Evolutionary conservation across 768 basidiomycete species (phyloP).

Genomic region (Rossbeevera mucosa): DNA sequence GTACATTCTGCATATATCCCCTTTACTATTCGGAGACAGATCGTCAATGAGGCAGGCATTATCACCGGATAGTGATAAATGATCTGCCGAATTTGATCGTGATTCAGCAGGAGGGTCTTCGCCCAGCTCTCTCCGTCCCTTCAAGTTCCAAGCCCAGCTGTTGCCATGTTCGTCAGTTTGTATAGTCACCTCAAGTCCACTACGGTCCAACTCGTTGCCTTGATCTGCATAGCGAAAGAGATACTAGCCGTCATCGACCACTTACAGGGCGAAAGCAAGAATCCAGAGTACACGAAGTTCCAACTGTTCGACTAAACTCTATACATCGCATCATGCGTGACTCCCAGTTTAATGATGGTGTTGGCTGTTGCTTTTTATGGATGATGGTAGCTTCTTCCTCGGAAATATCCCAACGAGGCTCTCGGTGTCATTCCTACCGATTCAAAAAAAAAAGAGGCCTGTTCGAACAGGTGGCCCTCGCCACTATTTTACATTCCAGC

Average conservation of each 20-base stretch:
- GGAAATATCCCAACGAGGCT: constrained; percentile 52
- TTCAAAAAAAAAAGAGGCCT: constrained; percentile 29
- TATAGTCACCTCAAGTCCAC: constrained; percentile 36
- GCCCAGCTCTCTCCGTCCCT: neutral
- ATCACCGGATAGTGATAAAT: too few species aligned
- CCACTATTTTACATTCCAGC: constrained; percentile 53
- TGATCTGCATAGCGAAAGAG: constrained; percentile 49
- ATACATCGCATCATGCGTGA: constrained; percentile 22
- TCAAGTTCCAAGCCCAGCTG: neutral
- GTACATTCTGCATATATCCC: too few species aligned
- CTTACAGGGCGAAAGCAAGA: constrained; percentile 42
- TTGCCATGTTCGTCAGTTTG: constrained; percentile 35
- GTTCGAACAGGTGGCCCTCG: constrained; percentile 34
- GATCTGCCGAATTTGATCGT: too few species aligned
- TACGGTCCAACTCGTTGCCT: constrained; percentile 48
- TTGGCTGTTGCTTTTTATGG: neutral
- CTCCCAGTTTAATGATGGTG: neutral
- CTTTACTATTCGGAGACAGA: too few species aligned
- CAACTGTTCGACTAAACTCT: constrained; percentile 58
- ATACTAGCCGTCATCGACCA: constrained; percentile 45
- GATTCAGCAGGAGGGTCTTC: too few species aligned
- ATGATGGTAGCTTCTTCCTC: constrained; percentile 40
- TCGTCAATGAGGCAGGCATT: too few species aligned
- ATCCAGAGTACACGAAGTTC: constrained; percentile 38
- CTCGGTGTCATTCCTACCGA: constrained; percentile 49